Evolutionary conservation across 2,329 filamentous ascomycete species (phyloP).

Genomic region (Alternaria postmessia): DNA sequence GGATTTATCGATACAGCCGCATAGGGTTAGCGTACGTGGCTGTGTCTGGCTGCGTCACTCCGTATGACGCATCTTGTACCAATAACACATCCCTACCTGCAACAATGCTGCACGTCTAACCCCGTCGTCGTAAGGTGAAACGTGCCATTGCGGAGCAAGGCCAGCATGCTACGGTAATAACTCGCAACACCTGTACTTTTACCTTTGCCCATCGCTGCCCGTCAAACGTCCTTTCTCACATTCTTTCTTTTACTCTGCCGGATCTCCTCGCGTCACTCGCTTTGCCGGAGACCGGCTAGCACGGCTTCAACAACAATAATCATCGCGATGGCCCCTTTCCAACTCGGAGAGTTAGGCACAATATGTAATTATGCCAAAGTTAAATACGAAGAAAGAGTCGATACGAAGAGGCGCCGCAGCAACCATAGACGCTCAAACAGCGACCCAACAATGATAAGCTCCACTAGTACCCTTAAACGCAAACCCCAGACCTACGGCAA

Average conservation of each 20-base stretch:
- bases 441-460: slow-evolving; percentile 8
- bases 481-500: slow-evolving; percentile 17
- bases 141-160: slow-evolving; percentile 5
- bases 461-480: background rate
- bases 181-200: background rate
- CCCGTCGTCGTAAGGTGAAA: slow-evolving; percentile 19
- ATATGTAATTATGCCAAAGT: slow-evolving; percentile 21
- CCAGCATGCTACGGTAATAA: slow-evolving; percentile 1
- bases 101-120: slow-evolving; percentile 9
- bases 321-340: slow-evolving; percentile 17
- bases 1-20: slow-evolving; percentile 6
- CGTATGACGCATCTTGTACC: slow-evolving; percentile 19
- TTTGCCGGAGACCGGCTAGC: slow-evolving; percentile 7
- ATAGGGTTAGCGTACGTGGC: slow-evolving; percentile 19
- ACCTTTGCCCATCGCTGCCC: background rate
- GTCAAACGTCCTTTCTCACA: background rate
- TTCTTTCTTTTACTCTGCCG: slow-evolving; percentile 6
- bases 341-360: slow-evolving; percentile 15
- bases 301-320: background rate
- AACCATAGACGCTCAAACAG: slow-evolving; percentile 15
- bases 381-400: slow-evolving; percentile 21
- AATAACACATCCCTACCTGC: slow-evolving; percentile 10
- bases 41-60: slow-evolving; percentile 3
- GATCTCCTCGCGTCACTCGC: slow-evolving; percentile 9
- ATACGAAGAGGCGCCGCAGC: slow-evolving; percentile 13